A percentile compares a stretch with the other conserved stretches of the same genome.
Conservation (phyloP, 1,139 yeast species). For the Debaryomyces robertsiae region DNA sequence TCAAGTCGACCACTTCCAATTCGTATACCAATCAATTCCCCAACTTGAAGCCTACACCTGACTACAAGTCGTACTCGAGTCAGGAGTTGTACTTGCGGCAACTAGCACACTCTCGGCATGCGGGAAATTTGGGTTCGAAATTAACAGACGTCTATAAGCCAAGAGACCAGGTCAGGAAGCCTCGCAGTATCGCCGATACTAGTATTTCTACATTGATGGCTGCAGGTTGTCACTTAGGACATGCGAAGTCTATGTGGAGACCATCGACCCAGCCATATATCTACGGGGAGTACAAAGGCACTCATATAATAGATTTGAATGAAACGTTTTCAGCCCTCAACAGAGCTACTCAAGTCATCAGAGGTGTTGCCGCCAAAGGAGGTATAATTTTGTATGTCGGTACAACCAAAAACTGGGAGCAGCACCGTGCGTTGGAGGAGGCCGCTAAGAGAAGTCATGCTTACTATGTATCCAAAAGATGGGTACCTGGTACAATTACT, state of each 20-base stretch:
- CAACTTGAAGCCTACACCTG: slow-evolving; percentile 46
- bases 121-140: slow-evolving; percentile 65
- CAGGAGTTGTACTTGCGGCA: slow-evolving; percentile 81
- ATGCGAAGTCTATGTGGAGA: slow-evolving; percentile 76
- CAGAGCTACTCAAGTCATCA: slow-evolving; percentile 77
- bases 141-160: slow-evolving; percentile 68
- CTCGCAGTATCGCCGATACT: slow-evolving; percentile 57
- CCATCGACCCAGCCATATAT: slow-evolving; percentile 87
- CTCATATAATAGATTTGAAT: slow-evolving; percentile 87
- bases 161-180: slow-evolving; percentile 62
- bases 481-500: slow-evolving; percentile 96
- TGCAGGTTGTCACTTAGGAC: slow-evolving; percentile 95
- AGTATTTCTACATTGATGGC: slow-evolving; percentile 75
- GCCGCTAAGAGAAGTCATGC: slow-evolving; percentile 82
- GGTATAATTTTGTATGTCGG: slow-evolving; percentile 87
- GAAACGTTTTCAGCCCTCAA: slow-evolving; percentile 75
- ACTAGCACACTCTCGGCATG: slow-evolving; percentile 50
- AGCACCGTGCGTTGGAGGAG: slow-evolving; percentile 69
- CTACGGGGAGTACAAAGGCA: slow-evolving; percentile 84
- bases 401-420: slow-evolving; percentile 68
- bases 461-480: slow-evolving; percentile 78
- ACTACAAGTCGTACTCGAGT: slow-evolving; percentile 56
- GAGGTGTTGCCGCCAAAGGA: slow-evolving; percentile 80
- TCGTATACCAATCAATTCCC: slow-evolving; percentile 39
- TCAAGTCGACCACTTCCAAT: slow-evolving; percentile 35